Percentiles rank a stretch among this genome's conserved stretches.
These are phyloP conservation scores for Melastoma candidum DNA, from an alignment of 441 rosid species.

Conservation along the genomic window DNA sequence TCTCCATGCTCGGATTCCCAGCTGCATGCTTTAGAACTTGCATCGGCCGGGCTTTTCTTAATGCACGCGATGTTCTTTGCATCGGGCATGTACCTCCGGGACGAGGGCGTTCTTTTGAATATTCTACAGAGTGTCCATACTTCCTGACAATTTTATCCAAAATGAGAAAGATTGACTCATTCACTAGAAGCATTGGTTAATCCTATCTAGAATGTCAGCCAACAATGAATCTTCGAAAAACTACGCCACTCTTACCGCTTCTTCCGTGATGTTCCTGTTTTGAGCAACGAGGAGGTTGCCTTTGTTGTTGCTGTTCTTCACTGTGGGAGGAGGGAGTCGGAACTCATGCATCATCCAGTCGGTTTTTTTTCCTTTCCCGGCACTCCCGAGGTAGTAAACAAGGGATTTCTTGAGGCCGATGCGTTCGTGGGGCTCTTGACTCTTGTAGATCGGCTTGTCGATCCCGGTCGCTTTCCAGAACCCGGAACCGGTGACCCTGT, in stretches of 20 bases:
- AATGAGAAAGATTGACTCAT: neutral
- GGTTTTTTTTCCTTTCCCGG: slow-evolving; percentile 43
- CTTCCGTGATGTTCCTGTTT: slow-evolving; percentile 12
- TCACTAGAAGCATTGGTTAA: too few relatives aligned
- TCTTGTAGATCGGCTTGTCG: slow-evolving; percentile 34
- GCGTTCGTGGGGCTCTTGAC: slow-evolving; percentile 26
- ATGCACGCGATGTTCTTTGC: neutral
- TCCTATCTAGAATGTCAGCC: too few relatives aligned
- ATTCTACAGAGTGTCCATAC: slow-evolving; percentile 17
- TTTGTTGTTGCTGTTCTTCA: neutral
- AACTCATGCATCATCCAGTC: slow-evolving; percentile 56
- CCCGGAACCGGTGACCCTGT: slow-evolving; percentile 49
- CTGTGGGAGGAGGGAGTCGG: slow-evolving; percentile 26
- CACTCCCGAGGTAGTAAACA: slow-evolving; percentile 42
- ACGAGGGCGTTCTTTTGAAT: slow-evolving; percentile 8
- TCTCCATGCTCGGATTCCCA: neutral
- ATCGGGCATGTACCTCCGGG: neutral
- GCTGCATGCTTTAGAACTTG: slow-evolving; percentile 1
- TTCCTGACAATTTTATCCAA: slow-evolving; percentile 6
- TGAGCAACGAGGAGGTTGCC: neutral
- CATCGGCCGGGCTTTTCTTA: neutral
- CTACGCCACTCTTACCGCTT: slow-evolving; percentile 22
- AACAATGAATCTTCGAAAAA: too few relatives aligned
- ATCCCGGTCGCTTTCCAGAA: slow-evolving; percentile 65
- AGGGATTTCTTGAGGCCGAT: slow-evolving; percentile 51